phyloP scores from a whole-genome alignment of 2,329 filamentous ascomycete genomes.

The Lachnellula subtilissima region DNA sequence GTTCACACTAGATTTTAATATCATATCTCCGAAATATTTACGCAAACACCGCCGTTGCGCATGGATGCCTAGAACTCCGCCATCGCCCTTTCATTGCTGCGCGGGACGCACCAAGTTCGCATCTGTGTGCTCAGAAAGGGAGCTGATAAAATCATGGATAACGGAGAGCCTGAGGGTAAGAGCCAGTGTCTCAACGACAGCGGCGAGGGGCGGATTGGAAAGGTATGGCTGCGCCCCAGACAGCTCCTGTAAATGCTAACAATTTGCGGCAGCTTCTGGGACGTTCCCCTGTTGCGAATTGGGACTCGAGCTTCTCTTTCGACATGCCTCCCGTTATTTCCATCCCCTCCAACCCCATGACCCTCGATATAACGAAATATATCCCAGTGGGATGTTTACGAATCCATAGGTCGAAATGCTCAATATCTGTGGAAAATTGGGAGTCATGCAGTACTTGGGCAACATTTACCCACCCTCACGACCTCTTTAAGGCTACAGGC shows the following conservation, averaged over 20 bases:
- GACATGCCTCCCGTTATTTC: not conserved
- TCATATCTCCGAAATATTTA: not conserved
- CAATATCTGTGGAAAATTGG: slow-evolving; percentile 9
- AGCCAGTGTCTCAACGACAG: not conserved
- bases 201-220: not conserved
- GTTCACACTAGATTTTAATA: not conserved
- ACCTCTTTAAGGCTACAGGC: slow-evolving; percentile 5
- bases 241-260: not conserved
- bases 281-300: not conserved
- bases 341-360: not conserved
- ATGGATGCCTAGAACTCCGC: not conserved
- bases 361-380: slow-evolving; percentile 23
- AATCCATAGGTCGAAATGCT: slow-evolving; percentile 8
- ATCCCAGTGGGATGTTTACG: slow-evolving; percentile 26
- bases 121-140: not conserved
- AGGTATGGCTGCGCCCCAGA: not conserved
- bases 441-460: slow-evolving; percentile 14
- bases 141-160: not conserved
- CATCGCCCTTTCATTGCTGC: not conserved
- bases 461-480: slow-evolving; percentile 16
- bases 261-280: not conserved
- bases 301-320: slow-evolving; percentile 9
- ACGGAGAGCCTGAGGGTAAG: not conserved
- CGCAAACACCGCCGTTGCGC: not conserved
- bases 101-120: too few relatives aligned